Conservation (phyloP, 2,329 filamentous ascomycete genomes). For the Pseudocercospora musae region DNA sequence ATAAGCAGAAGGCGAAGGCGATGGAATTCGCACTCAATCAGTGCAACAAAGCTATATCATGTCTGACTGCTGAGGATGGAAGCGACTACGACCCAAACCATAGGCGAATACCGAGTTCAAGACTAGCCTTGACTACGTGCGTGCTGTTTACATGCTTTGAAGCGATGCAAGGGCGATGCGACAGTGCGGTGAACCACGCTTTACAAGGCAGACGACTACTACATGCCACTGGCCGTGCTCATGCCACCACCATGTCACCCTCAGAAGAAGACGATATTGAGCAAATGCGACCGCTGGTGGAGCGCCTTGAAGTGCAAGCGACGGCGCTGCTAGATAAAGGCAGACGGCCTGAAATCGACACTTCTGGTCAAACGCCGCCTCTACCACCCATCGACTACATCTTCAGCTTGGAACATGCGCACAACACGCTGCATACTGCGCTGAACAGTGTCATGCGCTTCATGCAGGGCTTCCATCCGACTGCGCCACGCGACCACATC, state of each 20-base stretch:
- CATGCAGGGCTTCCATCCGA: constrained; percentile 32
- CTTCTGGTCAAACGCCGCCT: constrained; percentile 26
- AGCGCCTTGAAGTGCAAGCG: constrained; percentile 34
- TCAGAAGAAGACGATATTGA: constrained; percentile 32
- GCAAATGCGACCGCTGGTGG: constrained; percentile 33
- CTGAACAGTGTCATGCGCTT: constrained; percentile 36
- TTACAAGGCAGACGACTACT: constrained; percentile 31
- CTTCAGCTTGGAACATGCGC: constrained; percentile 34
- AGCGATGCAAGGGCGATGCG: constrained; percentile 35
- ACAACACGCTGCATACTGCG: constrained; percentile 31
- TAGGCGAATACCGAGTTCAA: constrained; percentile 23
- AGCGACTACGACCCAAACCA: constrained; percentile 16
- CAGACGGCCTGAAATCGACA: constrained; percentile 28
- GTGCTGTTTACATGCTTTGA: constrained; percentile 37
- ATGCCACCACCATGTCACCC: constrained; percentile 23
- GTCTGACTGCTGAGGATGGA: constrained; percentile 27
- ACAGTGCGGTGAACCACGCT: constrained; percentile 35
- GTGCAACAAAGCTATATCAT: constrained; percentile 34
- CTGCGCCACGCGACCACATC: constrained; percentile 30
- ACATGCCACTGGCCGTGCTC: constrained; percentile 24
- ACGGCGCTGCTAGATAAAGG: constrained; percentile 32
- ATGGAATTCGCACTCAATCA: constrained; percentile 34
- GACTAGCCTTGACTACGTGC: constrained; percentile 32
- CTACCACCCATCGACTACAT: constrained; percentile 29
- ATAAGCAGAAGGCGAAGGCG: constrained; percentile 32